Evolutionary conservation across 805 yeast species (phyloP), one percentile per base, ranked within the genome.

Genomic region (Metschnikowia arizonensis): DNA sequence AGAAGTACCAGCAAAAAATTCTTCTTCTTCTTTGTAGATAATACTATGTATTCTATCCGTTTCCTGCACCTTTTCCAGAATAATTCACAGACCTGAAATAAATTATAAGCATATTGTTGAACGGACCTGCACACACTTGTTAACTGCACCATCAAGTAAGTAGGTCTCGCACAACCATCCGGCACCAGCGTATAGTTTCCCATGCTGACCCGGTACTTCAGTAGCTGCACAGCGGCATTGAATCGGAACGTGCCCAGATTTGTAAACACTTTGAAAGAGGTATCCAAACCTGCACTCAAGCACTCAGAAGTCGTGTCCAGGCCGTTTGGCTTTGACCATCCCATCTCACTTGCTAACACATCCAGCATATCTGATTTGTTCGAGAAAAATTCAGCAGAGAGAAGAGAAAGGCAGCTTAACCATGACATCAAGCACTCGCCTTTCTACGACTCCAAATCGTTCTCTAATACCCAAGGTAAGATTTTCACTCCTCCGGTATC

Each of bases 401-500:
- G 58, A 40, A 58, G 74, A 49, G 72, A 68, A 44, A 59, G 62
- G 48, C 63, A 66, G 40, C 58, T 71, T 39, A 72, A 71, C 42
- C 69, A 69, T 47, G 76, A 71, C 39, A 60, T 71, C 33, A 61
- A 60, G 28, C 76, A 71, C 50, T 70, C 75, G 11, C 73, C 73
- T 5, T 65, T 70, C 52, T 70, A 67, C 47, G 76, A 71, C 45
- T 60, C 71, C 29, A 69, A 69, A 48, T 69, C 74, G 2, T 71
- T 57, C 42, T 50, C 40, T 26, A 83, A 83, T 54, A 86, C 91
- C 2, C 77, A 81, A 31, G 99, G 98, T 19, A 88, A 89, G 65
- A 73, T 90, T 50, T 93, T 89, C 68, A 69, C 76, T 14, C 78
- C 96, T 0, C 98, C 98, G 1, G 72, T 77, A n/a, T 78, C 89